Conservation (phyloP, 1,284 basidiomycete genomes). For the Papiliotrema terrestris region DNA sequence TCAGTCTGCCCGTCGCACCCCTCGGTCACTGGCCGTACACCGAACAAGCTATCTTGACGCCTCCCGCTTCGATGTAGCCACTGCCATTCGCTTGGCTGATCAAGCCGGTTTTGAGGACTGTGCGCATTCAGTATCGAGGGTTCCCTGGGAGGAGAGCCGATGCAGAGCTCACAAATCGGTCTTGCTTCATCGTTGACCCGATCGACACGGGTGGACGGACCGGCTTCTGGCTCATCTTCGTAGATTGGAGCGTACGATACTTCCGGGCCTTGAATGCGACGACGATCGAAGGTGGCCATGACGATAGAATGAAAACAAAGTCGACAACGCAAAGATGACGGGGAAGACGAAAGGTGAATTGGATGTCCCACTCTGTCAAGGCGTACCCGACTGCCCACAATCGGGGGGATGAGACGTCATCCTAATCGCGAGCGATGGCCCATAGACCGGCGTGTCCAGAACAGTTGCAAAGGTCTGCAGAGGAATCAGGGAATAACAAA, state of each 20-base stretch:
- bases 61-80: conserved; percentile 84
- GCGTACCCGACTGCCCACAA: too few species aligned
- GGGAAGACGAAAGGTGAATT: neutral
- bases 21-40: conserved; percentile 59
- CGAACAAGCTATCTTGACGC: conserved; percentile 88
- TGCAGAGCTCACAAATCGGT: conserved; percentile 54
- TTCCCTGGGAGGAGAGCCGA: neutral
- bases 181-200: conserved; percentile 64
- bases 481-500: too few species aligned
- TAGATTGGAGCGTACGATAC: conserved; percentile 66
- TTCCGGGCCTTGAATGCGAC: conserved; percentile 84
- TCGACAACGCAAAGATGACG: neutral
- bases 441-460: too few species aligned
- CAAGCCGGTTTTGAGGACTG: conserved; percentile 83
- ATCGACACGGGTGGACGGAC: conserved; percentile 49
- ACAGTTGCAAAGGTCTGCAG: too few species aligned
- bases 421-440: too few species aligned
- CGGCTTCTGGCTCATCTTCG: conserved; percentile 47
- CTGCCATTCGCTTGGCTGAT: conserved; percentile 92
- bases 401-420: too few species aligned
- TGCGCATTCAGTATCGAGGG: neutral
- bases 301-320: neutral
- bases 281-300: conserved; percentile 63
- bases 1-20: neutral
- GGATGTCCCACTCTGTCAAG: too few species aligned